Base-by-base conservation (phyloP, 2,329 filamentous ascomycete species). In the Chrysoporthe austroafricana region DNA sequence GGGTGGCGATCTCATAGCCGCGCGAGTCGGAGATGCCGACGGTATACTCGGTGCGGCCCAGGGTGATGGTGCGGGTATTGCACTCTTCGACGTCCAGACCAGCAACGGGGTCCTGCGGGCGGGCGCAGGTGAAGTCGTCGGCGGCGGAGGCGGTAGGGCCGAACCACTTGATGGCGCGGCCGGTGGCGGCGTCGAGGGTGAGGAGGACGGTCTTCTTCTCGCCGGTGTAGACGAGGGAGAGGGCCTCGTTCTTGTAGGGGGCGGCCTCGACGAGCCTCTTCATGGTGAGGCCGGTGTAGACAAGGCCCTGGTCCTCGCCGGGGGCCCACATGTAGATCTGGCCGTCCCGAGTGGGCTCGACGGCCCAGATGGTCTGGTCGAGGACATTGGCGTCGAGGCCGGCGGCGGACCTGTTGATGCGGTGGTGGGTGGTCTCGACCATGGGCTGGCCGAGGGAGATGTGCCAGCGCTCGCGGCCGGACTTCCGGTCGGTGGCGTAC, bases 361-460 rank as follows among this genome's bases (percentile, higher is more conserved):
- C 92, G 66, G 97, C 94, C 93, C 96, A 99, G 59, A 97, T 84
- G 74, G 94, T 96, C 74, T 97, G 91, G 74, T 97, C 93, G 72
- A 96, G 89, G 34, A 88, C 80, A 59, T 85, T 83, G 73, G 86
- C 85, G 76, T 88, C 85, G 48, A 86, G 83, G 64, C 88, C 83
- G 57, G 88, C 76, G 67, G 85, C 76, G 39, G 91, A 91, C 66
- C 83, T 84, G 77, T 93, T 92, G 71, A 86, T 84, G 70, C 90
- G 87, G 77, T 94, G 88, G 78, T 97, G 94, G 68, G 88, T 89
- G 58, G 93, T 97, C 80, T 97, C 92, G 70, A 98, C 90, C 88
- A 97, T 94, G 73, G 95, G 93, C 74, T 91, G 89, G 73, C 93
- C 91, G 70, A 91, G 88, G 79, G 93, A 89, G 70, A 97, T 86